Evolutionary conservation across 1,284 basidiomycete genomes (phyloP), one percentile per base, ranked within the genome.

Genomic region (Coniferiporia sulphurascens): DNA sequence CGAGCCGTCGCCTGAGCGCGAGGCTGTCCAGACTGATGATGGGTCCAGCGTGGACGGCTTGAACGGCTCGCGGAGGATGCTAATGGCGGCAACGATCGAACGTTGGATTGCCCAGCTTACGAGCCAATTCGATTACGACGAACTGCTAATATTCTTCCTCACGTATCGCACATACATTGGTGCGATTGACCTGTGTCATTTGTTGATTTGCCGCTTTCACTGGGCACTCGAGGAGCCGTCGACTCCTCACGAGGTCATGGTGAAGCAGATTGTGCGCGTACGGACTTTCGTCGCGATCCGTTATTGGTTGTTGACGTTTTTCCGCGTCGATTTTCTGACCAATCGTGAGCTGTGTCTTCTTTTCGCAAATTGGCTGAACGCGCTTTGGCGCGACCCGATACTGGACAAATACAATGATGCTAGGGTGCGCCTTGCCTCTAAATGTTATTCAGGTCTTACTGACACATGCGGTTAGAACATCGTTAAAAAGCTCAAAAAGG

Each of bases 51-150:
- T 35, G 34, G 54, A 52, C 55, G 62, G 62, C 19, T 36, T 65
- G 15, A 67, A 72, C 13, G 69, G 70, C 41, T 65, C 68, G 19
- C 74, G 76, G 65, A 82, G 78, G 65, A 74, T 90, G 38, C 74
- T 95, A 13, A 76, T 94, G 38, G 92, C 90, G 0, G 92, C 92
- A 3, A 93, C 91, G 3, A 90, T 94, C 65, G 92, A 95, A 70
- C 84, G 92, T 1, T 93, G 91, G 90, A 86, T 95, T 60, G 91
- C 91, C 0, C 91, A 95, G 68, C 75, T 94, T 50, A 94, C 92
- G 35, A 89, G 86, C 67, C 85, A 89, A 65, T 76, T 93, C 65
- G 85, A 90, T 70, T 89, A 91, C 62, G 89, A 92, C 69, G 87
- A 93, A 65, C 78, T 94, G 21, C 78, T 91, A 59, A 84, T 89